These are phyloP conservation scores for Rhizopogon sp. DNA, from an alignment of 768 basidiomycete species.

Conservation along the genomic window DNA sequence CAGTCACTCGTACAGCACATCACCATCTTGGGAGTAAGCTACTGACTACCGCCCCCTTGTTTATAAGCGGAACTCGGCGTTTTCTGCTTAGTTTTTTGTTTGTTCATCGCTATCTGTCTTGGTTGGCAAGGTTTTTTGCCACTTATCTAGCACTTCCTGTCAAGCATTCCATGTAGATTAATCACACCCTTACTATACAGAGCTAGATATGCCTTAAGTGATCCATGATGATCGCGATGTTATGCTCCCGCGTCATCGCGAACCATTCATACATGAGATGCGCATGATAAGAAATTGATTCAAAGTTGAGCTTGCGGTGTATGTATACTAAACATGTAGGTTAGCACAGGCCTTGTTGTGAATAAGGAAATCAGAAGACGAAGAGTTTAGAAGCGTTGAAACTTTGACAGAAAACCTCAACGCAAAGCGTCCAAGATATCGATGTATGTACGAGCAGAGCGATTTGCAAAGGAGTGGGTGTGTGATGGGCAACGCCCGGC, in stretches of 20 bases:
- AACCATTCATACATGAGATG: too few species aligned
- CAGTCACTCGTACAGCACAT: constrained; percentile 39
- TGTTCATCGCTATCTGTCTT: constrained; percentile 1
- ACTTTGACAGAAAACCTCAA: neutral
- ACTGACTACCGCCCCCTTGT: constrained; percentile 4
- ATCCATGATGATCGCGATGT: too few species aligned
- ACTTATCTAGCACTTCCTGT: constrained; percentile 19
- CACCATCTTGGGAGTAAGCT: constrained; percentile 48
- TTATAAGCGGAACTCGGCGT: constrained; percentile 7
- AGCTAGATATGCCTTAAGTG: constrained; percentile 8
- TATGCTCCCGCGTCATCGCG: too few species aligned
- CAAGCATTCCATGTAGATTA: constrained; percentile 32
- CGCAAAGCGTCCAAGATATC: constrained; percentile 8
- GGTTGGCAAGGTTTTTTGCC: constrained; percentile 4
- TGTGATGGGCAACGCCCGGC: constrained; percentile 6
- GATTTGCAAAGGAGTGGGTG: constrained; percentile 8
- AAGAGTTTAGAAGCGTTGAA: too few species aligned
- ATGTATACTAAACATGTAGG: constrained; percentile 6
- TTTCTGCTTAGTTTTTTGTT: neutral
- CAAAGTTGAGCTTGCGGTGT: neutral
- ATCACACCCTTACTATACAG: constrained; percentile 22
- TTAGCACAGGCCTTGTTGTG: neutral
- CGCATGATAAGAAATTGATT: neutral
- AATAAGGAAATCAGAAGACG: too few species aligned
- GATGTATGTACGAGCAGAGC: constrained; percentile 6